These are phyloP conservation scores for Geotrichum ghanense DNA, from an alignment of 805 yeast species.

Conservation along the genomic window DNA sequence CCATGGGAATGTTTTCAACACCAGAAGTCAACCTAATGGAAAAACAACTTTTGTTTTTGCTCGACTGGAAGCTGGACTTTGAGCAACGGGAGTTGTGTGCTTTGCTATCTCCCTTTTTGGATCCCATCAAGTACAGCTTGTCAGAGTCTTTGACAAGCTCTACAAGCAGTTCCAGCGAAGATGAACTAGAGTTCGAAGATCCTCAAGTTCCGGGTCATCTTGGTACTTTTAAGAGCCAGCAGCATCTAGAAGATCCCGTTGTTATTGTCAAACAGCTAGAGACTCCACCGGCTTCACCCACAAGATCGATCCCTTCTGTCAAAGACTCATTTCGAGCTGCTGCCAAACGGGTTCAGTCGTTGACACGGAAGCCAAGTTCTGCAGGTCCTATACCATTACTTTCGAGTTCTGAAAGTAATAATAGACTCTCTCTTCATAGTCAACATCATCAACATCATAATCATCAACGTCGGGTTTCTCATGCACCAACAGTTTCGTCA, in stretches of 20 bases:
- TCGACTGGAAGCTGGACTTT: slow-evolving; percentile 78
- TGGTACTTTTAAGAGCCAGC: too few relatives aligned
- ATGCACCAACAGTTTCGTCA: too few relatives aligned
- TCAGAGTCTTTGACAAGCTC: not conserved
- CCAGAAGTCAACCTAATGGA: slow-evolving; percentile 86
- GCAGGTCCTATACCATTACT: too few relatives aligned
- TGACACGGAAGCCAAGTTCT: not conserved
- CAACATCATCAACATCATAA: too few relatives aligned
- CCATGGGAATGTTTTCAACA: slow-evolving; percentile 68
- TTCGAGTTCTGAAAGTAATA: too few relatives aligned
- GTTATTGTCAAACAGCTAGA: not conserved
- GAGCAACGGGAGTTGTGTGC: slow-evolving; percentile 55
- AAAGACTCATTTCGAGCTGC: not conserved
- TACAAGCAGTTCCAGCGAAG: not conserved
- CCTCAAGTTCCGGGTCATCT: too few relatives aligned
- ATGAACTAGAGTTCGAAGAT: too few relatives aligned
- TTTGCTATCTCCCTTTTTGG: slow-evolving; percentile 64
- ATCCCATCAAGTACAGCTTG: slow-evolving; percentile 45
- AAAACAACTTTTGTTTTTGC: slow-evolving; percentile 67
- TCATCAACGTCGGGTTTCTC: too few relatives aligned
- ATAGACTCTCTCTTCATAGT: too few relatives aligned
- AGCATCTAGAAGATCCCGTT: too few relatives aligned
- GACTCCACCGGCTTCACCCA: not conserved
- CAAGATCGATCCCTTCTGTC: not conserved
- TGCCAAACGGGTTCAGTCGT: not conserved